phyloP scores from a whole-genome alignment of 2,329 filamentous ascomycete species.

The Monilinia fructigena region DNA sequence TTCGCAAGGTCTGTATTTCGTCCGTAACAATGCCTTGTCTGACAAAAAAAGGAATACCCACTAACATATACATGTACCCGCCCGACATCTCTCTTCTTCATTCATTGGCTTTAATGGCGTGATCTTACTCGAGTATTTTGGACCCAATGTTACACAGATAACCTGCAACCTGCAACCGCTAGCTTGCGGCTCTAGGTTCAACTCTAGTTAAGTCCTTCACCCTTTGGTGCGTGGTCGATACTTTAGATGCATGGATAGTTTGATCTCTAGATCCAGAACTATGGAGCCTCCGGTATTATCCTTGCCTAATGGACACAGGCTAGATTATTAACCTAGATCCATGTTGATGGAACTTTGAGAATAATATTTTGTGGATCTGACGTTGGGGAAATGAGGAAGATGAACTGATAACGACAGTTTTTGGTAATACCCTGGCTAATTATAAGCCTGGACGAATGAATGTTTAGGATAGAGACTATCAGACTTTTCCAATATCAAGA shows the following conservation, averaged over 20 bases:
- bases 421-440: neutral
- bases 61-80: neutral
- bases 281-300: conserved; percentile 9
- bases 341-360: conserved; percentile 9
- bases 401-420: conserved; percentile 17
- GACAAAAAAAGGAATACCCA: neutral
- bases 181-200: neutral
- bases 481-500: conserved; percentile 5
- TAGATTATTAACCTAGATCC: conserved; percentile 8
- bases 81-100: neutral
- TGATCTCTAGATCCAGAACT: conserved; percentile 11
- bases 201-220: conserved; percentile 2
- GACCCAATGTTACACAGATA: conserved; percentile 11
- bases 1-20: neutral
- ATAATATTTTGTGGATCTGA: conserved; percentile 3
- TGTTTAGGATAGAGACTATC: neutral
- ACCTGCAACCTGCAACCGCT: conserved; percentile 7
- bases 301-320: neutral
- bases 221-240: neutral
- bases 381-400: conserved; percentile 16
- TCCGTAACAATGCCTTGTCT: neutral
- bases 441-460: neutral
- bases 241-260: conserved; percentile 11
- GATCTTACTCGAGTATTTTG: neutral
- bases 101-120: conserved; percentile 7